A percentile compares a stretch with the other conserved stretches of the same genome.
Conservation (phyloP, 169 alveolate species). For the Plasmodium relictum region DNA sequence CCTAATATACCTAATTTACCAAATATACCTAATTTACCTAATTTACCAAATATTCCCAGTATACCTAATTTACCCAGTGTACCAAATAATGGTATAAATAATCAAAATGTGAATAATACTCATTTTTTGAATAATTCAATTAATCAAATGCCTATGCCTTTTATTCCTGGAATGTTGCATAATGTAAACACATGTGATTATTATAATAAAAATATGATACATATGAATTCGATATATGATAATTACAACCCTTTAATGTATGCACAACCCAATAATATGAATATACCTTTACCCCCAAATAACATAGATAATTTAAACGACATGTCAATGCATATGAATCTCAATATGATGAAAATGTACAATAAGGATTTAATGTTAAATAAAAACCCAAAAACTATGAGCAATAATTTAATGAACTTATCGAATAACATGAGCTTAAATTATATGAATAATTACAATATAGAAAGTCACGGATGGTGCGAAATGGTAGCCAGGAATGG, state of each 20-base stretch:
- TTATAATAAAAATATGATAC: slow-evolving; percentile 40
- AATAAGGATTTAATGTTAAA: slow-evolving; percentile 28
- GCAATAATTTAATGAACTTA: slow-evolving; percentile 13
- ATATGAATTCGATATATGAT: slow-evolving; percentile 36
- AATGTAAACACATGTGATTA: slow-evolving; percentile 41
- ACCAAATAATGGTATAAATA: neutral
- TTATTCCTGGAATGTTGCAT: slow-evolving; percentile 48
- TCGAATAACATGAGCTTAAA: slow-evolving; percentile 9
- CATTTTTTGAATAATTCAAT: slow-evolving; percentile 25
- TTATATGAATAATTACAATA: slow-evolving; percentile 22
- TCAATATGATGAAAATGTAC: slow-evolving; percentile 63
- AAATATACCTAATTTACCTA: neutral
- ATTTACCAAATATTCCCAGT: neutral
- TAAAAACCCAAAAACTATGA: slow-evolving; percentile 34
- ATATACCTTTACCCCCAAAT: slow-evolving; percentile 46
- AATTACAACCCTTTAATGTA: slow-evolving; percentile 43
- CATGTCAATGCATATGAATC: slow-evolving; percentile 25
- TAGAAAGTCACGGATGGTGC: slow-evolving; percentile 82
- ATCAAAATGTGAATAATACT: slow-evolving; percentile 1
- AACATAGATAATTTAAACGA: slow-evolving; percentile 14
- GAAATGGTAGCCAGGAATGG: slow-evolving; percentile 89
- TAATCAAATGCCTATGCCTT: slow-evolving; percentile 37
- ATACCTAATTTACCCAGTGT: neutral
- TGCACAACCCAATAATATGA: slow-evolving; percentile 37
- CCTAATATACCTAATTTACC: neutral